Base-by-base conservation (phyloP, 345 rosid genomes). In the Acer campestre region DNA sequence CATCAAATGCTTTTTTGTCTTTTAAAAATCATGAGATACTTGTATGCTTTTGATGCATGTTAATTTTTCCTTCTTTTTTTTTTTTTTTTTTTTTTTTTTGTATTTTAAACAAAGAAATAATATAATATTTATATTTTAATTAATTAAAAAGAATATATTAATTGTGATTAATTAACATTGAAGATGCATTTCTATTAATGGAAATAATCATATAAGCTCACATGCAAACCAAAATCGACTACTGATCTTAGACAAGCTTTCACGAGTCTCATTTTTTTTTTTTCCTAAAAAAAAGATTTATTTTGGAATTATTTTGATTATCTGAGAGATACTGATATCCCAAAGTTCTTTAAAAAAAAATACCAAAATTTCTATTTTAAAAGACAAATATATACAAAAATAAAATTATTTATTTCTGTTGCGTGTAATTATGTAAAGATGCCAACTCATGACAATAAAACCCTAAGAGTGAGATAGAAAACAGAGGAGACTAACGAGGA, bases 31-130 rank as follows among this genome's bases (percentile, higher is more conserved):
- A 66, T 44, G 46, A 68, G 69, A 68, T 77, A 75, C 46, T 68
- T 73, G 71, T 27, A 65, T 85, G 80, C 80, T 80, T 82, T 80
- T 82, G 68, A 85, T 75, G 82, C 73, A 71, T 13, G 63, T 59
- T 59, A 18, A 2, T 69, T 11, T 76, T 56, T 56, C 65, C 73
- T 14, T 29, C 73, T 14, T 29, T 29, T 2, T 29, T 29, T 29
- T 75, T 14, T 75, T 22, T 17, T 49, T 44, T 75, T 14, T 75
- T 22, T 18, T 49, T 14, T 75, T 22, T 18, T 49, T 29, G 38
- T 25, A 23, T 8, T 38, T 12, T 58, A 7, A 31, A 58, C 42
- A 38, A 20, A 44, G 16, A 61, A 27, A 46, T 5, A 61, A 20
- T 23, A 62, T 42, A 42, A 42, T 17, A 4, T 13, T 53, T 1